Conservation (phyloP, 129 eudicot genomes). For the Artemisia argyi region DNA sequence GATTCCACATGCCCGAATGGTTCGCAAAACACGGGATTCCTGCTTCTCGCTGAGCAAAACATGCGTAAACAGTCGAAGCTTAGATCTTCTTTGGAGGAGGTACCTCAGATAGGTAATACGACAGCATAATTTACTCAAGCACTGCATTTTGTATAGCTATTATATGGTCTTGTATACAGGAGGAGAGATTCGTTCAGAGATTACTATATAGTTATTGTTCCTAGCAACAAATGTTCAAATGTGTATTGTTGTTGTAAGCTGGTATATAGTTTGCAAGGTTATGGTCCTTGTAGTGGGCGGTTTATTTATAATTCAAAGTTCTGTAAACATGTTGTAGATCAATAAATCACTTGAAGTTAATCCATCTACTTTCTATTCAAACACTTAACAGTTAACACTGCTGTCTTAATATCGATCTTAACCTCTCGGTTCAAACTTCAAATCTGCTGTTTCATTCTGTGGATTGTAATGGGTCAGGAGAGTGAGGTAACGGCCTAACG, state of each 20-base stretch:
- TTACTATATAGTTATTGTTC: constrained; percentile 32
- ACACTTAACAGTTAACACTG: background rate
- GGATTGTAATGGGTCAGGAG: no score
- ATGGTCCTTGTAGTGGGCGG: constrained; percentile 22
- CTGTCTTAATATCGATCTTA: background rate
- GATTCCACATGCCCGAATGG: constrained; percentile 96
- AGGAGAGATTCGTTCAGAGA: constrained; percentile 22
- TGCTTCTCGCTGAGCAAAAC: constrained; percentile 28
- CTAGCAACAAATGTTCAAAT: constrained; percentile 24
- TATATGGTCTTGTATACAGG: constrained; percentile 28
- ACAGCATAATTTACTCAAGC: constrained; percentile 23
- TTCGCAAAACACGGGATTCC: constrained; percentile 96
- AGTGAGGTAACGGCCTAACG: no score
- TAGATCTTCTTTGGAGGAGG: constrained; percentile 30
- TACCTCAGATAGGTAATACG: constrained; percentile 29
- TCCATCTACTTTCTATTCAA: constrained; percentile 5
- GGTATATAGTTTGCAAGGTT: constrained; percentile 30
- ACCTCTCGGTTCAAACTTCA: no score
- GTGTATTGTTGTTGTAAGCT: constrained; percentile 38
- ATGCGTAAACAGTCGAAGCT: background rate
- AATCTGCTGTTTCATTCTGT: no score
- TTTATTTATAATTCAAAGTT: constrained; percentile 28
- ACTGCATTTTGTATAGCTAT: constrained; percentile 53
- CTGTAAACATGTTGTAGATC: constrained; percentile 32
- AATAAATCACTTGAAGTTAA: constrained; percentile 32